phyloP scores from a whole-genome alignment of 2,329 filamentous ascomycete genomes.

The Fusarium acutatum region DNA sequence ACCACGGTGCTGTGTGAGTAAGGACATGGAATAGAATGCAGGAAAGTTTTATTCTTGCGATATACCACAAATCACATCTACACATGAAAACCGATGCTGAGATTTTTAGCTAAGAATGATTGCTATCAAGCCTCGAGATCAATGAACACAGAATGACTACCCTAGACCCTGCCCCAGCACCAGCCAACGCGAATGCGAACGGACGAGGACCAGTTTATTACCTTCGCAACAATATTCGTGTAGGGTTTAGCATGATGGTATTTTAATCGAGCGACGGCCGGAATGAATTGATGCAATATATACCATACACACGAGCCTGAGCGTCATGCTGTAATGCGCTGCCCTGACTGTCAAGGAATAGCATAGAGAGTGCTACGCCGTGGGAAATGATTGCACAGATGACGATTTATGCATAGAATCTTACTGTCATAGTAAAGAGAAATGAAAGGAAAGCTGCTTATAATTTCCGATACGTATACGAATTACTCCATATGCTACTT shows the following conservation, averaged over 20 bases:
- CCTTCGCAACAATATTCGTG: not conserved
- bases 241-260: not conserved
- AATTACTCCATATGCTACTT: not conserved
- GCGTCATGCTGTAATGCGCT: not conserved
- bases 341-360: not conserved
- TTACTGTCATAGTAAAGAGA: not conserved
- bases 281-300: not conserved
- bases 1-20: too few species aligned
- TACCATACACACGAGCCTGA: not conserved
- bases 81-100: not conserved
- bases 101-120: not conserved
- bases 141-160: not conserved
- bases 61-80: not conserved
- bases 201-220: not conserved
- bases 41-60: not conserved
- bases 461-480: not conserved
- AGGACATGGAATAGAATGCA: not conserved
- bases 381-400: not conserved
- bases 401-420: slow-evolving; percentile 2
- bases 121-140: not conserved
- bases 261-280: not conserved
- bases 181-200: not conserved
- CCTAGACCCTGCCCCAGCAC: not conserved
- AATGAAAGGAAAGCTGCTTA: not conserved
- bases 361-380: not conserved